Base-by-base conservation (phyloP, 139 green algal species). In the Dunaliella sp. region DNA sequence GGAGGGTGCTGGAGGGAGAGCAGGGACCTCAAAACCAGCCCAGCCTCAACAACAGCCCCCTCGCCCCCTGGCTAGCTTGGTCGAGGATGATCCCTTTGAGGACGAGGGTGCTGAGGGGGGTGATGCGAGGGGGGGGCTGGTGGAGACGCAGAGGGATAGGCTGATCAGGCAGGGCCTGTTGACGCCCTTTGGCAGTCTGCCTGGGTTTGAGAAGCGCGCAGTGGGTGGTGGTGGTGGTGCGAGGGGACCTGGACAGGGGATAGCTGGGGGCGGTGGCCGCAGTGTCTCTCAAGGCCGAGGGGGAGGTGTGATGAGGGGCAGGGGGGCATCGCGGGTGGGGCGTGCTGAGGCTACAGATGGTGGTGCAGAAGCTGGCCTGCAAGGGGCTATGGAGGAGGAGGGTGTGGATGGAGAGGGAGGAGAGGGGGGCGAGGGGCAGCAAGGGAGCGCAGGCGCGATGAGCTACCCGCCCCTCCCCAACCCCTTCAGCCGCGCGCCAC, bases 71-170 rank as follows among this genome's bases (percentile, higher is more conserved):
- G 48, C 48, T 81, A 38, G n/a, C 35, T 57, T 73, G 3, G 59
- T 36, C 28, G 77, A 74, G 25, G 86, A 73, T 77, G 82, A 85
- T 28, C 35, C 33, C n/a, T 36, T 81, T 78, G 38, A 3, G 26
- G 75, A 58, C 21, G 84, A 48, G 2, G 76, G 31, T 30, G n/a
- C 25, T 30, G 31, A 30, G 38, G 31, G 33, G 7, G 78, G 77
- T 1, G 33, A 26, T 36, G 75, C 36, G 26, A 16, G 80, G 0
- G 7, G 77, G 12, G 82, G 21, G 1, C 79, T 97, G 58, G 91
- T 96, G 34, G 96, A 98, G 89, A 98, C 95, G 1, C 94, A 98
- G 86, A 82, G 95, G 0, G 96, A 98, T 85, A 87, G 94, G 0
- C 86, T 97, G 16, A 98, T 98, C 80, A 90, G 96, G 0, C 85